phyloP scores from a whole-genome alignment of 441 rosid genomes.

The Geranium incanum region DNA sequence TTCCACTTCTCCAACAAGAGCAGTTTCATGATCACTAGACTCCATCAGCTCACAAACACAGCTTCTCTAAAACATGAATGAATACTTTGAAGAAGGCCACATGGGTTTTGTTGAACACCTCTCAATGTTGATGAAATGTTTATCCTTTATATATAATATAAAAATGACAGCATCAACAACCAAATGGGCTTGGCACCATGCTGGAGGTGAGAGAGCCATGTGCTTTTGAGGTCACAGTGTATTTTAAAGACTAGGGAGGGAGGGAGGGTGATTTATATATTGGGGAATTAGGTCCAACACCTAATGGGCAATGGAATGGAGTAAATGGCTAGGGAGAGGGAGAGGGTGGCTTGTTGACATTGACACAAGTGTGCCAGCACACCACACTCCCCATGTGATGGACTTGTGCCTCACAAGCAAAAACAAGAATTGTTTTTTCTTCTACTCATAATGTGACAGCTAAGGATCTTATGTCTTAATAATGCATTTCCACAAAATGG shows the following conservation, averaged over 20 bases:
- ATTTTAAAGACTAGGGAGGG: neutral
- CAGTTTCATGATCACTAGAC: neutral
- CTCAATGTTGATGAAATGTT: neutral
- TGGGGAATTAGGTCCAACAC: neutral
- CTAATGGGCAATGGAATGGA: neutral
- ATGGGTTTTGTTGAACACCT: neutral
- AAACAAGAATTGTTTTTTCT: neutral
- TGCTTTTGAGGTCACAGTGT: neutral
- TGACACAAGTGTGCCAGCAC: constrained; percentile 6
- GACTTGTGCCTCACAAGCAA: neutral
- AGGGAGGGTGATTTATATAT: neutral
- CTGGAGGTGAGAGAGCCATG: constrained; percentile 3
- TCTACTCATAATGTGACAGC: constrained; percentile 5
- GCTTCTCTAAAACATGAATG: neutral
- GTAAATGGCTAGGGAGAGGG: neutral
- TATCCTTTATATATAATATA: neutral
- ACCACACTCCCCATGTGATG: constrained; percentile 6
- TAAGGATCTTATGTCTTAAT: neutral
- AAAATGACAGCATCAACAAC: neutral
- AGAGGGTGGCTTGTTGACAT: neutral
- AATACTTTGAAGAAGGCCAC: neutral
- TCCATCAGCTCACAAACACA: neutral
- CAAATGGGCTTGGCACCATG: constrained; percentile 2
- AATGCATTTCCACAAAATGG: neutral
- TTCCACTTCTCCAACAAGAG: neutral